Conservation (phyloP, 768 basidiomycete species). For the Steccherinum ochraceum region DNA sequence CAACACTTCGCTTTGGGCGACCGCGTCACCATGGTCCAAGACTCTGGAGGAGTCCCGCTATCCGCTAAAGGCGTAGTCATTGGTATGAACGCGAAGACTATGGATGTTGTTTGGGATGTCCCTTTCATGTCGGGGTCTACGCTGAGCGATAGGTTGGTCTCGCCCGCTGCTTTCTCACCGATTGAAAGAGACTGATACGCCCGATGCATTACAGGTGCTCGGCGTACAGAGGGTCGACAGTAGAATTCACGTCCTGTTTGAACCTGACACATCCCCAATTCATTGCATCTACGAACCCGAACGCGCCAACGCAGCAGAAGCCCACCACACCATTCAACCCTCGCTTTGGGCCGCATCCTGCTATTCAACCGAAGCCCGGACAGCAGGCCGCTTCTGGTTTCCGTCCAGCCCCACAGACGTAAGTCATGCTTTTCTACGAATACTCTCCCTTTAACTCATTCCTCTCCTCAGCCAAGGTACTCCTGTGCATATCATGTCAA, state of each 20-base stretch:
- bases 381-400: conserved; percentile 57
- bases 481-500: conserved; percentile 68
- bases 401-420: conserved; percentile 47
- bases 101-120: conserved; percentile 96
- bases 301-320: conserved; percentile 40
- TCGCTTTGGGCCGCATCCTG: conserved; percentile 59
- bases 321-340: conserved; percentile 56
- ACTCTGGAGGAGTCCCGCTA: conserved; percentile 88
- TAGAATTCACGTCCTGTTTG: conserved; percentile 82
- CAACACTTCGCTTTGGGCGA: conserved; percentile 88
- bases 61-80: conserved; percentile 92
- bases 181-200: conserved; percentile 1
- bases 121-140: conserved; percentile 92
- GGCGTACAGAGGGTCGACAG: conserved; percentile 84
- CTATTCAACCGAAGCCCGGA: conserved; percentile 47
- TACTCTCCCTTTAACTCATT: background rate
- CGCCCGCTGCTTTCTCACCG: background rate
- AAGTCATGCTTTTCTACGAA: conserved; percentile 4
- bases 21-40: conserved; percentile 93
- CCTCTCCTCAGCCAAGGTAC: conserved; percentile 21
- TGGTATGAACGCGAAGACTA: conserved; percentile 76
- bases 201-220: conserved; percentile 57
- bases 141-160: conserved; percentile 74
- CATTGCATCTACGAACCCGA: conserved; percentile 65
- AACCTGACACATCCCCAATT: conserved; percentile 88